Evolutionary conservation across 805 yeast genomes (phyloP).

Genomic region (Isabelozyma rhagii): DNA sequence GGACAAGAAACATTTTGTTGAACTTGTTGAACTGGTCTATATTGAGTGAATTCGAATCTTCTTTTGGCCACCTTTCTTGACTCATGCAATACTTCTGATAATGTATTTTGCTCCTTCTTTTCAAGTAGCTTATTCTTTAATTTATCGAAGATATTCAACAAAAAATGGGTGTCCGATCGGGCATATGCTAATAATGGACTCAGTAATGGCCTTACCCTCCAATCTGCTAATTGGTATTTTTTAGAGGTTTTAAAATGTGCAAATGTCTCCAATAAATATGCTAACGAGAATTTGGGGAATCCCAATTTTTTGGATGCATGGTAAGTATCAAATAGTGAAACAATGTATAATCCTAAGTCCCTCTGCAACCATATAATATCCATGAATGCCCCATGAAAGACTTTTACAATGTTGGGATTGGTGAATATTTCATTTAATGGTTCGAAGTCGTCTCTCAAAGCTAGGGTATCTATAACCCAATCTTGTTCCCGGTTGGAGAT

Average conservation of each 20-base stretch:
- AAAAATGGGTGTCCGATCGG: slow-evolving; percentile 90
- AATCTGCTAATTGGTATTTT: slow-evolving; percentile 93
- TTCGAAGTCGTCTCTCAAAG: slow-evolving; percentile 68
- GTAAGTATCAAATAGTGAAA: slow-evolving; percentile 86
- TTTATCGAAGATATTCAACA: slow-evolving; percentile 75
- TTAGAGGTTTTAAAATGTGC: slow-evolving; percentile 87
- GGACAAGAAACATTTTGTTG: slow-evolving; percentile 42
- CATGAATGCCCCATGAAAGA: slow-evolving; percentile 95
- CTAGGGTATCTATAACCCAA: slow-evolving; percentile 82
- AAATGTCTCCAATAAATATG: slow-evolving; percentile 74
- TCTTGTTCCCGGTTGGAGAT: slow-evolving; percentile 79
- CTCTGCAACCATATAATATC: slow-evolving; percentile 97
- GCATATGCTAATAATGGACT: slow-evolving; percentile 80
- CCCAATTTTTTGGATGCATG: slow-evolving; percentile 83
- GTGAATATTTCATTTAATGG: slow-evolving; percentile 72
- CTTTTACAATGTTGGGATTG: slow-evolving; percentile 77
- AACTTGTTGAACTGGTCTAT: slow-evolving; percentile 37
- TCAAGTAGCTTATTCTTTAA: slow-evolving; percentile 59
- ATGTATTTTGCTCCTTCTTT: slow-evolving; percentile 25
- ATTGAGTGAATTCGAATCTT: slow-evolving; percentile 78
- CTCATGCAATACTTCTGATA: slow-evolving; percentile 61
- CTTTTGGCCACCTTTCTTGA: slow-evolving; percentile 78
- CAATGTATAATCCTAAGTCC: slow-evolving; percentile 88
- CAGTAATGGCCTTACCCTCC: slow-evolving; percentile 88
- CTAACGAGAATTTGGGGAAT: slow-evolving; percentile 78